Percentiles rank a stretch among this genome's conserved stretches.
Evolutionary conservation across 805 yeast species (phyloP).

Genomic region (Suhomyces sp.): DNA sequence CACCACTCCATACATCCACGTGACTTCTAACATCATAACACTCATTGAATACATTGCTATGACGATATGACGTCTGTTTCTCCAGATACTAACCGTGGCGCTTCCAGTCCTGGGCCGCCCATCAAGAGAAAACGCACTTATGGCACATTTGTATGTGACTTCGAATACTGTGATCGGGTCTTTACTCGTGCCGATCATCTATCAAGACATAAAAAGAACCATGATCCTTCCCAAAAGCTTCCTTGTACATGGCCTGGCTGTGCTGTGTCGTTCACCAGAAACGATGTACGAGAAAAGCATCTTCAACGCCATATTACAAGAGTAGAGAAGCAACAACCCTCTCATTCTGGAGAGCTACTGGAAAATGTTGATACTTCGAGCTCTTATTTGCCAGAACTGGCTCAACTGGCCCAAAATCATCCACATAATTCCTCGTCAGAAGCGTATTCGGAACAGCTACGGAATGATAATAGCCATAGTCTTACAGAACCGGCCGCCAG

Average conservation of each 20-base stretch:
- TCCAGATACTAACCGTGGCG: not conserved
- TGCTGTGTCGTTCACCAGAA: conserved; percentile 3
- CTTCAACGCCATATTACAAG: conserved; percentile 4
- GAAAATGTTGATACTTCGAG: not conserved
- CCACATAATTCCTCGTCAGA: not conserved
- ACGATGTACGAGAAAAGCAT: conserved; percentile 10
- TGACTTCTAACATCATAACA: not conserved
- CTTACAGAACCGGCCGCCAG: not conserved
- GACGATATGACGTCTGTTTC: not conserved
- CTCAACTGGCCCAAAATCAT: not conserved
- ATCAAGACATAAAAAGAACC: conserved; percentile 9
- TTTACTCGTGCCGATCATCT: conserved; percentile 10
- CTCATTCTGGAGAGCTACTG: not conserved
- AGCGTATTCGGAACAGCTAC: not conserved
- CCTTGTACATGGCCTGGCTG: conserved; percentile 9
- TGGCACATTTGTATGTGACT: conserved; percentile 14
- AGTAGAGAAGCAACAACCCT: not conserved
- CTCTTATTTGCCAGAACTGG: not conserved
- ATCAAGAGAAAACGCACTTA: conserved; percentile 18
- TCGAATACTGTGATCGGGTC: conserved; percentile 2
- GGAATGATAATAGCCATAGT: not conserved
- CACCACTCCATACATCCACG: not conserved
- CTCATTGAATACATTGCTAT: not conserved
- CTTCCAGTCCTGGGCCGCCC: not conserved
- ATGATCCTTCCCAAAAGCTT: conserved; percentile 6